Evolutionary conservation across 805 yeast species (phyloP).

Genomic region (Kregervanrija fluxuum): DNA sequence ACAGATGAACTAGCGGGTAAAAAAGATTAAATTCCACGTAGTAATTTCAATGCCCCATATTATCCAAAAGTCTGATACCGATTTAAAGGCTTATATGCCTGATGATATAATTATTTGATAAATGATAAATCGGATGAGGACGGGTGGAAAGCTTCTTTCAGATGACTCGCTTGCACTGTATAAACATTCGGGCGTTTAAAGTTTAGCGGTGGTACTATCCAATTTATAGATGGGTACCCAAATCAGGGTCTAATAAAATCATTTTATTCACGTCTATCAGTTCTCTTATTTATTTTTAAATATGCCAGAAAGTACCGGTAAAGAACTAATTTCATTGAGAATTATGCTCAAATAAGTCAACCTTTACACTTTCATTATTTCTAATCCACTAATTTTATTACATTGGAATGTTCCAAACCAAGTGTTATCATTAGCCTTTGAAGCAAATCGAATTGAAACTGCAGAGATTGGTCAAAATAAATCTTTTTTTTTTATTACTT

Average conservation of each 20-base stretch:
- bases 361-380: conserved; percentile 29
- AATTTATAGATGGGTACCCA: conserved; percentile 28
- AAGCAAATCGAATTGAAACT: conserved; percentile 42
- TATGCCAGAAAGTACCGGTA: conserved; percentile 17
- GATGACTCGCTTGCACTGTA: conserved; percentile 24
- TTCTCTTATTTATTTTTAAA: conserved; percentile 34
- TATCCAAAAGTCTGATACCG: conserved; percentile 32
- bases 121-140: not conserved
- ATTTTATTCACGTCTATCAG: conserved; percentile 46
- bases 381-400: conserved; percentile 36
- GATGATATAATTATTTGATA: no score
- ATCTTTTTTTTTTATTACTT: no score
- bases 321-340: conserved; percentile 10
- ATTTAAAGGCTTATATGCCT: conserved; percentile 6
- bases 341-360: conserved; percentile 10
- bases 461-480: conserved; percentile 45
- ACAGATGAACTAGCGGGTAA: conserved; percentile 20
- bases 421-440: conserved; percentile 41
- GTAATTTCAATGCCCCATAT: conserved; percentile 59
- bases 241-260: conserved; percentile 30
- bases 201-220: conserved; percentile 22
- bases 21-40: conserved; percentile 18
- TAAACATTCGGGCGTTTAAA: conserved; percentile 24
- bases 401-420: conserved; percentile 36
- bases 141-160: conserved; percentile 32